Evolutionary conservation across 1,284 basidiomycete genomes (phyloP), one percentile per base, ranked within the genome.

Genomic region (Marasmius sp.): DNA sequence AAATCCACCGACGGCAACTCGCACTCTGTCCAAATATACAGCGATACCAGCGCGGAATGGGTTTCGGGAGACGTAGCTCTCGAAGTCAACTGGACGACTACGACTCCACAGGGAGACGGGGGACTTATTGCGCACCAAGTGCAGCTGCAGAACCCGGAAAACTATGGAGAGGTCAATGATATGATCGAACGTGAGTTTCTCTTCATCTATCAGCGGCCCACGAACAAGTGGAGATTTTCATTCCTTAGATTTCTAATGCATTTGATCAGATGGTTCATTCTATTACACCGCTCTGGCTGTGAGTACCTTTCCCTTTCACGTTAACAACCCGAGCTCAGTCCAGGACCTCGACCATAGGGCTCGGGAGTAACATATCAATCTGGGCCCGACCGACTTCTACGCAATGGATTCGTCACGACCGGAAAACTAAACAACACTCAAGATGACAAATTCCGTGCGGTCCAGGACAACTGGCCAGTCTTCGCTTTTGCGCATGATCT

Each of bases 1-100:
- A 73, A 71, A 8, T 79, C 86, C 1, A 85, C 76, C n/a, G 86
- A 89, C 67, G 83, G 81, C 10, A 62, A 65, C 6, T 67, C 81
- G 6, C 87, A 89, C 69, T 71, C 72, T 20, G 82, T 90, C 6
- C 83, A 85, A 69, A 66, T 87, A 9, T 88, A 89, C 72, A 82
- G 81, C 20, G 85, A 89, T 68, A 84, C 88, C 71, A 85, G 81
- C 59, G 86, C 81, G 12, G 86, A 87, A 75, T 88, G 86, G 87
- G 78, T 83, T 22, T 81, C 84, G 14, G 84, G 85, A 11, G 80
- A 86, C 68, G 81, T 84, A 66, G 76, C 75, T 38, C 72, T 81
- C 58, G 70, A 69, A 0, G 83, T 79, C n/a, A 83, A 80, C 69
- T 89, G 87, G 87, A 76, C 75, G 16, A 83, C 81, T 41, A 75